Percentiles rank a stretch among this genome's conserved stretches.
phyloP scores from a whole-genome alignment of 371 early-diverging fungal species.

The Mortierella sp. region DNA sequence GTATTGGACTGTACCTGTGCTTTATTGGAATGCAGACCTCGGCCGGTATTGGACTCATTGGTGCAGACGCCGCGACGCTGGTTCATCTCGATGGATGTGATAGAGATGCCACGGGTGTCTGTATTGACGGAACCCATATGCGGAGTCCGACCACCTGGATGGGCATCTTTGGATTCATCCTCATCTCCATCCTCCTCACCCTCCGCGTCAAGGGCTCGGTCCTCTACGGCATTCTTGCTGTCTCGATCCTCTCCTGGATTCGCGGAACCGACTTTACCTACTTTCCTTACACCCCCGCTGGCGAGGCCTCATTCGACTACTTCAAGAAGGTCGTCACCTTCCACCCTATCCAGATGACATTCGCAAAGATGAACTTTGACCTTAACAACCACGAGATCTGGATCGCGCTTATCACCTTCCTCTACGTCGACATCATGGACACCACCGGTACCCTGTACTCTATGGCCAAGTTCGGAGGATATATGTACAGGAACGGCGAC shows the following conservation, averaged over 20 bases:
- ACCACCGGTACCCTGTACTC: constrained; percentile 86
- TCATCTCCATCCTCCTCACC: constrained; percentile 72
- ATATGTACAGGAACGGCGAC: constrained; percentile 78
- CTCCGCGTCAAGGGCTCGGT: constrained; percentile 82
- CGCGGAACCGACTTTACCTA: constrained; percentile 76
- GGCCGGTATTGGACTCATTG: constrained; percentile 84
- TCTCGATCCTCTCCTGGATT: constrained; percentile 81
- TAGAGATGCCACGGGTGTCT: constrained; percentile 65
- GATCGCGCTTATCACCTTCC: constrained; percentile 85
- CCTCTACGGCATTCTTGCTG: constrained; percentile 74
- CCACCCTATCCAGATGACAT: constrained; percentile 69
- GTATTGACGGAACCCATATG: constrained; percentile 70
- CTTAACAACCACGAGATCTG: constrained; percentile 72
- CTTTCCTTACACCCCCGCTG: constrained; percentile 76
- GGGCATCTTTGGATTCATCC: constrained; percentile 79
- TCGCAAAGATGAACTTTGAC: constrained; percentile 76
- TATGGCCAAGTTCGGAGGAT: constrained; percentile 88
- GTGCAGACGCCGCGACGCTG: constrained; percentile 70
- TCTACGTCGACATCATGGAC: constrained; percentile 87
- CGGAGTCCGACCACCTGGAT: constrained; percentile 77
- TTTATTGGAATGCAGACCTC: constrained; percentile 84
- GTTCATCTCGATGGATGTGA: constrained; percentile 75
- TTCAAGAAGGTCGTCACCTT: constrained; percentile 81
- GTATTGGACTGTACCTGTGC: constrained; percentile 83
- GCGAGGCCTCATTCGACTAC: constrained; percentile 75